phyloP scores from a whole-genome alignment of 805 yeast genomes.

The Lachancea nothofagi region DNA sequence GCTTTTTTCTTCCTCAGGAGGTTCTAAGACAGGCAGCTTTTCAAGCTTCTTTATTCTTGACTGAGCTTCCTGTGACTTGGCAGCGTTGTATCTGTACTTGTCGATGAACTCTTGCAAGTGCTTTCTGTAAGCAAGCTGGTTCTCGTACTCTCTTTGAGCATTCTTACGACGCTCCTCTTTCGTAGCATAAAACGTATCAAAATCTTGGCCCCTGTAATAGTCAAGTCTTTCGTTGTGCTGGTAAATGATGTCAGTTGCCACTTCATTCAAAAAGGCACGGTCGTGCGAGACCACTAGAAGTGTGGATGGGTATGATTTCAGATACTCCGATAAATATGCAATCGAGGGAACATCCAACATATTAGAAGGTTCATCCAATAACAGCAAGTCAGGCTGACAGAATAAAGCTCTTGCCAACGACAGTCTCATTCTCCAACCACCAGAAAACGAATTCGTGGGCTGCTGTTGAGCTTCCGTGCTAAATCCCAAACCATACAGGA shows the following conservation, averaged over 20 bases:
- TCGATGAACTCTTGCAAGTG: conserved; percentile 94
- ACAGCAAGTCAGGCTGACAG: conserved; percentile 89
- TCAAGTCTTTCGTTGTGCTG: conserved; percentile 97
- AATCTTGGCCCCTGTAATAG: conserved; percentile 90
- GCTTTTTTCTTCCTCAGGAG: conserved; percentile 87
- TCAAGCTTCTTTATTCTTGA: conserved; percentile 95
- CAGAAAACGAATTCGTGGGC: conserved; percentile 89
- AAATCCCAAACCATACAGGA: conserved; percentile 89
- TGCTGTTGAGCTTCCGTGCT: conserved; percentile 75
- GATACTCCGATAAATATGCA: conserved; percentile 83
- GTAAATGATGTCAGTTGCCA: conserved; percentile 96
- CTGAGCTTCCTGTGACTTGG: conserved; percentile 95
- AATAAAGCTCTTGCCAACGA: conserved; percentile 97
- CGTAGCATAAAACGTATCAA: conserved; percentile 87
- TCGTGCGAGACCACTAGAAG: conserved; percentile 97
- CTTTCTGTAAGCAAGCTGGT: conserved; percentile 91
- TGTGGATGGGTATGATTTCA: conserved; percentile 87
- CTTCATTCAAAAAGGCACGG: conserved; percentile 93
- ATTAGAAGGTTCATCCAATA: conserved; percentile 98
- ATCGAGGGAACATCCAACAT: conserved; percentile 99
- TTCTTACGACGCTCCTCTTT: conserved; percentile 93
- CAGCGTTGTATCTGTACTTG: conserved; percentile 95
- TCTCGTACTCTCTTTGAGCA: conserved; percentile 91
- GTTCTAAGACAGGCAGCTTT: conserved; percentile 84
- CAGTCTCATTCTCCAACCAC: conserved; percentile 99